phyloP scores from a whole-genome alignment of 352 stramenopile species.

The Globisporangium nodosum region DNA sequence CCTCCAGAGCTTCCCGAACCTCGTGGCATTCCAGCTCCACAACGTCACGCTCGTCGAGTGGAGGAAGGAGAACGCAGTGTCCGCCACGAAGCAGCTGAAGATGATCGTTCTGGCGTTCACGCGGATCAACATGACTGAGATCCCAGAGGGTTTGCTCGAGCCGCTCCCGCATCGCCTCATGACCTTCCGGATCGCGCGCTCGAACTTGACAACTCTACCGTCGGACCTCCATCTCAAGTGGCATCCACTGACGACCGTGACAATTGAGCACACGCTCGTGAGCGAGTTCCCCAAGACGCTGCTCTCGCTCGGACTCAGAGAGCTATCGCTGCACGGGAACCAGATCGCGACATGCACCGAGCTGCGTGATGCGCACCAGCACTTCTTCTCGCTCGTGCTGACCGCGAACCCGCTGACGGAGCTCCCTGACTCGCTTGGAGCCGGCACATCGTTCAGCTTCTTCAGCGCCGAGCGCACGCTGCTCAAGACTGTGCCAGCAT shows the following conservation, averaged over 20 bases:
- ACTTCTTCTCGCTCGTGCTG: background rate
- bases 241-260: conserved; percentile 14
- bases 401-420: background rate
- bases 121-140: background rate
- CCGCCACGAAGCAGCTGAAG: conserved; percentile 1
- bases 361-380: background rate
- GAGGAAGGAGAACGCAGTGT: background rate
- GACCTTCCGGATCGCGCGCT: conserved; percentile 18
- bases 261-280: conserved; percentile 16
- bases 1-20: conserved; percentile 17
- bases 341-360: background rate
- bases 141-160: conserved; percentile 3
- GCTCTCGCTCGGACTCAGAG: background rate
- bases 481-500: background rate
- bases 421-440: background rate
- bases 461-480: background rate
- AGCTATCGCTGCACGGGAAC: background rate
- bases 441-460: background rate
- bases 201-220: conserved; percentile 16
- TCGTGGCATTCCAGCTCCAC: conserved; percentile 23
- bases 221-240: conserved; percentile 12
- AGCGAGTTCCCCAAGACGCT: conserved; percentile 2
- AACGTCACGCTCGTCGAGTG: conserved; percentile 20
- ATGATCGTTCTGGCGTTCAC: background rate
- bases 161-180: conserved; percentile 8